These are phyloP conservation scores for Phialophora verrucosa DNA, from an alignment of 2,329 filamentous ascomycete species.

Conservation along the genomic window DNA sequence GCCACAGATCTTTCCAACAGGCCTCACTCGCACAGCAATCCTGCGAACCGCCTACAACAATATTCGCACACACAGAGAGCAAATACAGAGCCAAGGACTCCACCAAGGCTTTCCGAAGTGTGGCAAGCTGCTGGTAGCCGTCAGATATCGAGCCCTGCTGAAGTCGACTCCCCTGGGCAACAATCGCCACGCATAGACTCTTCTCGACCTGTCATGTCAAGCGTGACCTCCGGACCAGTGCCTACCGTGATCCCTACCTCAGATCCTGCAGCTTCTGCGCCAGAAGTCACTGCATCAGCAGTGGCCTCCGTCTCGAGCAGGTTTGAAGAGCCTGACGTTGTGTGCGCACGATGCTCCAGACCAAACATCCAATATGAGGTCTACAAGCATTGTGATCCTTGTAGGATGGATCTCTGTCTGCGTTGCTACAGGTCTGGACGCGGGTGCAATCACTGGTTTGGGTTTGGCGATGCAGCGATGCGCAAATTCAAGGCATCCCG, in stretches of 20 bases:
- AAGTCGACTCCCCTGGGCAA: conserved; percentile 21
- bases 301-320: conserved; percentile 10
- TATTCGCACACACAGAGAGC: conserved; percentile 31
- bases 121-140: conserved; percentile 32
- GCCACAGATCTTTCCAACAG: conserved; percentile 65
- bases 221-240: conserved; percentile 34
- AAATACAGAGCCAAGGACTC: conserved; percentile 34
- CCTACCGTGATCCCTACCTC: conserved; percentile 40
- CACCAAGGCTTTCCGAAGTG: conserved; percentile 31
- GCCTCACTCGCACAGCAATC: conserved; percentile 33
- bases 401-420: conserved; percentile 75
- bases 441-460: conserved; percentile 86
- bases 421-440: conserved; percentile 77
- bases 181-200: conserved; percentile 22
- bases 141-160: conserved; percentile 23
- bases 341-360: conserved; percentile 73
- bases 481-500: conserved; percentile 66
- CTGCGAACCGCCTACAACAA: conserved; percentile 29
- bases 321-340: conserved; percentile 69
- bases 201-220: conserved; percentile 24
- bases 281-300: conserved; percentile 18
- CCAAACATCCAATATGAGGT: conserved; percentile 80
- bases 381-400: conserved; percentile 80
- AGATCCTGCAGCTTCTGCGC: conserved; percentile 36
- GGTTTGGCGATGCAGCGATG: conserved; percentile 77